These are phyloP conservation scores for Cystobasidiaceae sp. DNA, from an alignment of 1,284 basidiomycete species.

Conservation along the genomic window DNA sequence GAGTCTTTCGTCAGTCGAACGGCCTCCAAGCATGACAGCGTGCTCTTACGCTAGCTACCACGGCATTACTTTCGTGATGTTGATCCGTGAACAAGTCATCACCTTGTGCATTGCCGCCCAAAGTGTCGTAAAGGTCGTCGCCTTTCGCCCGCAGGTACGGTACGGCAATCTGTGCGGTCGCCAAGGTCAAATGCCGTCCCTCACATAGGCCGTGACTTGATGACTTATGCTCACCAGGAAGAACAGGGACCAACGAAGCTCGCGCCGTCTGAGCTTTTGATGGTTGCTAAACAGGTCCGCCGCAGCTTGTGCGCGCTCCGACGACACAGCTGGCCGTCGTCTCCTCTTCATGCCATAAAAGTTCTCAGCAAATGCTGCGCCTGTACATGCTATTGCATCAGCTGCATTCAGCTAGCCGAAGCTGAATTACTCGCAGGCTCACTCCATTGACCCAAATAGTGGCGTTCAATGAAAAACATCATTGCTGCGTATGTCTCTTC, in stretches of 20 bases:
- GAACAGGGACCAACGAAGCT: constrained; percentile 51
- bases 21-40: too few relatives aligned
- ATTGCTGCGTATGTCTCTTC: constrained; percentile 90
- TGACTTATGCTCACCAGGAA: constrained; percentile 34
- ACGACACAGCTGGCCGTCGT: constrained; percentile 60
- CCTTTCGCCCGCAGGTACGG: constrained; percentile 85
- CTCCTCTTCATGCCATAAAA: constrained; percentile 85
- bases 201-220: constrained; percentile 8
- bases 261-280: constrained; percentile 59
- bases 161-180: constrained; percentile 67
- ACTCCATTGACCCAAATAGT: constrained; percentile 81
- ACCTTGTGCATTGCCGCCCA: constrained; percentile 71
- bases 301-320: constrained; percentile 59
- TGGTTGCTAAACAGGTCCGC: constrained; percentile 60
- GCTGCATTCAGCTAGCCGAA: neutral
- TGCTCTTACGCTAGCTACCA: neutral
- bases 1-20: too few relatives aligned
- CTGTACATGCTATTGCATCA: constrained; percentile 51
- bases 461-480: constrained; percentile 82
- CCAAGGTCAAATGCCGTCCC: constrained; percentile 50
- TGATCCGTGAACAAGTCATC: constrained; percentile 59
- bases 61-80: too few relatives aligned
- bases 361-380: constrained; percentile 83
- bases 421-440: constrained; percentile 42
- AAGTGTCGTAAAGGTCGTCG: constrained; percentile 80